Base-by-base conservation (phyloP, 345 rosid species). In the Gossypioides kirkii region DNA sequence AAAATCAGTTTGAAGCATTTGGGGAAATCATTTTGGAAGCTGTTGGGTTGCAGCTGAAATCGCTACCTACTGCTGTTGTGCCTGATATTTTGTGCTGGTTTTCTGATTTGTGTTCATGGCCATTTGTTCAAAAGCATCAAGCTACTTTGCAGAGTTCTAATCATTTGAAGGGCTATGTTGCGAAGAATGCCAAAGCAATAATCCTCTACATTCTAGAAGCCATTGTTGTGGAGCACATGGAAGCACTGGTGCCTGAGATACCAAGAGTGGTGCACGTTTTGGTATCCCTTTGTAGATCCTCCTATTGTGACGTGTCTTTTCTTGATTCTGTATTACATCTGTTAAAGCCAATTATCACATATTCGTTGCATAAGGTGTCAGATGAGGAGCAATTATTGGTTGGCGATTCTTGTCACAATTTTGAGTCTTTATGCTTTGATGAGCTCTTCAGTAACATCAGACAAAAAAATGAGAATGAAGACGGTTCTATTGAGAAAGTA, bases 1-100 rank as follows among this genome's bases (percentile, higher is more conserved):
- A 81, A 83, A 89, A 72, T 63, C 90, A 87, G 68, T 91, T 89
- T 70, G 81, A 86, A 77, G 76, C 74, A 65, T 91, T 91, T 77
- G 97, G 88, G 73, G 94, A 91, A 74, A 80, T 76, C 74, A 87
- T 89, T 76, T 81, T 91, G 79, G 89, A 91, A 76, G 97, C 97
- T 77, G 91, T 89, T 79, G 85, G 89, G 61, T 74, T 91, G 90
- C 97, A 89, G 74, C 74, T 91, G 79, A 85, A 82, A 73, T 86
- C 79, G 58, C 82, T 88, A 72, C 80, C 97, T 80, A 79, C 92
- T 20, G 76, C 87, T 25, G 71, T 69, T 53, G 63, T 91, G 70
- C 90, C 92, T 42, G 97, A 91, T 77, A 80, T 91, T 75, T 85
- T 89, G 83, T 89, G 94, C 77, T 89, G 97, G 94, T 91, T 89